These are phyloP conservation scores for Pestalotiopsis fici DNA, from an alignment of 2,329 filamentous ascomycete species.

Conservation along the genomic window DNA sequence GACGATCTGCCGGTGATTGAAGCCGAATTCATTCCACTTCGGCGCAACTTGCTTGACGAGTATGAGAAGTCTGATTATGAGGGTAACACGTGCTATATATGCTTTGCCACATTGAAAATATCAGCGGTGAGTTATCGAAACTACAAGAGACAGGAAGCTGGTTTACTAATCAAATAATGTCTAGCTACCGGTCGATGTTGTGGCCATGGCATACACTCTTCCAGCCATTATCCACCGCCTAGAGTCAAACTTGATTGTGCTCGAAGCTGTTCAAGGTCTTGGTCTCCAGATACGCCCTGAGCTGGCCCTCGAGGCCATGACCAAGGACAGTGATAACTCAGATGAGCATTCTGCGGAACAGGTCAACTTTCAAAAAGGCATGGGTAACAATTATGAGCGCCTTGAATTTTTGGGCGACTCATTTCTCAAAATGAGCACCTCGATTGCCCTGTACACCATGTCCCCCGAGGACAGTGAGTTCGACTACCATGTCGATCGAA, in stretches of 20 bases:
- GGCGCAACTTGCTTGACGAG: slow-evolving; percentile 83
- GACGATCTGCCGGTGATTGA: slow-evolving; percentile 79
- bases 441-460: slow-evolving; percentile 79
- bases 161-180: background rate
- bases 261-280: slow-evolving; percentile 71
- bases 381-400: slow-evolving; percentile 94
- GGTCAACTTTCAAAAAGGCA: slow-evolving; percentile 76
- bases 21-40: slow-evolving; percentile 71
- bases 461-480: slow-evolving; percentile 81
- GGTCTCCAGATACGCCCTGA: slow-evolving; percentile 64
- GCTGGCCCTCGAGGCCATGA: slow-evolving; percentile 84
- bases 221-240: slow-evolving; percentile 84
- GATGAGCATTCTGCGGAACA: slow-evolving; percentile 70
- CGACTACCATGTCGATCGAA: slow-evolving; percentile 85
- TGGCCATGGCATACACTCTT: slow-evolving; percentile 72
- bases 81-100: slow-evolving; percentile 62
- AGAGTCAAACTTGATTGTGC: slow-evolving; percentile 77
- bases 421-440: slow-evolving; percentile 94
- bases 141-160: background rate
- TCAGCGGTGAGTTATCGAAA: slow-evolving; percentile 63
- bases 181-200: slow-evolving; percentile 69
- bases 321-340: slow-evolving; percentile 86
- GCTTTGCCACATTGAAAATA: slow-evolving; percentile 74
- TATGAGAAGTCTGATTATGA: slow-evolving; percentile 53
- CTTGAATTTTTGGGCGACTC: slow-evolving; percentile 92